Evolutionary conservation across 2,329 filamentous ascomycete species (phyloP), one percentile per base, ranked within the genome.

Genomic region (Parastagonospora nodorum): DNA sequence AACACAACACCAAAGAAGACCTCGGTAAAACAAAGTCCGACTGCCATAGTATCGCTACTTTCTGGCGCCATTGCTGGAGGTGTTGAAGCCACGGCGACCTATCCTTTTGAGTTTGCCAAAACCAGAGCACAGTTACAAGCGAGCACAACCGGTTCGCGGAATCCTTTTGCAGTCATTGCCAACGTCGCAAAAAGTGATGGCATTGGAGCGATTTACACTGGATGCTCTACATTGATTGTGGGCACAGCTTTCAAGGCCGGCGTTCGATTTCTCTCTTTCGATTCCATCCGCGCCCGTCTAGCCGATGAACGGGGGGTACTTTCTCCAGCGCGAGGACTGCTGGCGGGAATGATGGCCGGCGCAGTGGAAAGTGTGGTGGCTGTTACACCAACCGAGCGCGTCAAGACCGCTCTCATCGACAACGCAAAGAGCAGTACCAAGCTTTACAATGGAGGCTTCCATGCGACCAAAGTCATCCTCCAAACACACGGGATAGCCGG

Each of bases 41-140:
- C 55, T 8, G 45, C 54, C 4, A 28, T 51, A 1, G 46, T 63
- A 8, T 83, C 80, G 0, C 66, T 84, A 1, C 57, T 80, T 12
- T 72, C 82, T 1, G 82, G 82, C 19, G 80, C 77, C 14, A 58
- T 81, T 9, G 82, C 80, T 5, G 82, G 82, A 10, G 79, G 74
- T n/a, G 70, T 82, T 7, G 82, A 84, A 63, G 80, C 81, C 4
- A 73, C 77, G 2, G 68, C 76, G 15, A 84, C 82, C 4, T 72
- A 72, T 45, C 69, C 69, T 4, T 68, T 71, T 39, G 68, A 72
- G 49, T 71, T 66, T 45, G 66, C 66, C 44, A 73, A 73, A 57
- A 72, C 69, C 6, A 58, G 66, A 24, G 62, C 61, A 4, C 69
- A 71, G 38, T 52, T 72, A n/a, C 60, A 60, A 33, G 51, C 46